Base-by-base conservation (phyloP, 345 rosid species). In the Linum usitatissimum region DNA sequence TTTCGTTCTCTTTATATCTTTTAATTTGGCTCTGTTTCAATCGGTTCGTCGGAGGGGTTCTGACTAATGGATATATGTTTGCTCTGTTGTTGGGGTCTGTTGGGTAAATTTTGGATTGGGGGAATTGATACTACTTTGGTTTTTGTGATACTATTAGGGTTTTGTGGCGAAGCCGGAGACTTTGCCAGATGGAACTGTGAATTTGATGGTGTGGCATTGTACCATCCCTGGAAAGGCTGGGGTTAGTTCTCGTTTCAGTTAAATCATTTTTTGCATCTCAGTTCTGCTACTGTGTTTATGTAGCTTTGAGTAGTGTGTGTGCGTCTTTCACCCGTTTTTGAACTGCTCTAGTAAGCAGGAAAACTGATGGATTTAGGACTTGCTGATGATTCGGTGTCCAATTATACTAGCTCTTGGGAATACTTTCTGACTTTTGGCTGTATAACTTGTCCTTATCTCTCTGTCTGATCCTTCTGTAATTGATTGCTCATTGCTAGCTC, bases 81-180 rank as follows among this genome's bases (percentile, higher is more conserved):
- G 48, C 45, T 64, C 42, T 17, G 0, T 67, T 65, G 13, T 40
- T 23, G 60, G 18, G 3, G 6, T 34, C 36, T 7, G 0, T 34
- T 34, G 3, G 0, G 7, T 53, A 20, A 9, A 13, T 10, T n/a
- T 57, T 30, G 34, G 55, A 18, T 18, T 0, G 23, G 57, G 23
- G 57, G 21, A 14, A 45, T 62, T 55, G 55, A 28, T 51, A 30
- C 0, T 39, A 14, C 66, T 65, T 74, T 59, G 21, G 49, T 0
- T 23, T 23, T 57, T 45, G 21, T 38, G 30, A 55, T 42, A 14
- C 4, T 5, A 58, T 74, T 84, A 89, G 98, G 97, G 98, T 78
- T 92, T 92, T 76, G 98, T 89, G 48, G 98, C 98, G 55, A 92
- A 89, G 74, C 98, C 98, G 17, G 98, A 89, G 78, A 84, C 84